phyloP scores from a whole-genome alignment of 2,329 filamentous ascomycete species.

The Thelonectria rubi region DNA sequence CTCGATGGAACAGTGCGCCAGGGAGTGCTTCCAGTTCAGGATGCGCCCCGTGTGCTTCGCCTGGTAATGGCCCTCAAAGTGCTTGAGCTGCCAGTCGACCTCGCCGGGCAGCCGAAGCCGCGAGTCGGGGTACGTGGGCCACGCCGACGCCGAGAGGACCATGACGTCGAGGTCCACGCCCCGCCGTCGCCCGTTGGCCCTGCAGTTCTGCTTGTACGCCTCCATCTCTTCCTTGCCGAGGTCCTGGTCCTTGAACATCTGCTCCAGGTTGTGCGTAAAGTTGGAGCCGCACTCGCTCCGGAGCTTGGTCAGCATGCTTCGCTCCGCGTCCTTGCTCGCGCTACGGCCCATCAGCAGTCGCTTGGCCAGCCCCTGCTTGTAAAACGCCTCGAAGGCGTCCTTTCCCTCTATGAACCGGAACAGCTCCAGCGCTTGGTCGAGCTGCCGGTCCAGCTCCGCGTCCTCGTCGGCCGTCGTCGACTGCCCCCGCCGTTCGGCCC shows the following conservation, averaged over 20 bases:
- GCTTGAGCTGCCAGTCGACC: conserved; percentile 78
- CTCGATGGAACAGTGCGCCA: conserved; percentile 89
- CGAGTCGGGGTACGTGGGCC: conserved; percentile 87
- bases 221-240: conserved; percentile 91
- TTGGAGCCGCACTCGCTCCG: conserved; percentile 92
- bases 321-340: conserved; percentile 92
- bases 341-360: conserved; percentile 90
- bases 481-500: conserved; percentile 69
- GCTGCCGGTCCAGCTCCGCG: conserved; percentile 86
- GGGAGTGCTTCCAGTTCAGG: conserved; percentile 88
- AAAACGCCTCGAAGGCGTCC: conserved; percentile 97
- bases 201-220: conserved; percentile 78
- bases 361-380: conserved; percentile 95
- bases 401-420: conserved; percentile 98
- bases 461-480: conserved; percentile 85
- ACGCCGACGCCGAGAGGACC: conserved; percentile 89
- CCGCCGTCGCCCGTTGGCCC: conserved; percentile 60
- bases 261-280: conserved; percentile 97
- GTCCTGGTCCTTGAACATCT: conserved; percentile 99
- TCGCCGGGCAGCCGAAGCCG: conserved; percentile 77
- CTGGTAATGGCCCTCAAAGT: conserved; percentile 88
- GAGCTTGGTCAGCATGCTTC: conserved; percentile 91
- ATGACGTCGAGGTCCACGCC: conserved; percentile 77
- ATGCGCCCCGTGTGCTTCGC: conserved; percentile 88
- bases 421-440: conserved; percentile 91